Evolutionary conservation across 805 yeast species (phyloP).

Genomic region (Wickerhamiella spandovensis): DNA sequence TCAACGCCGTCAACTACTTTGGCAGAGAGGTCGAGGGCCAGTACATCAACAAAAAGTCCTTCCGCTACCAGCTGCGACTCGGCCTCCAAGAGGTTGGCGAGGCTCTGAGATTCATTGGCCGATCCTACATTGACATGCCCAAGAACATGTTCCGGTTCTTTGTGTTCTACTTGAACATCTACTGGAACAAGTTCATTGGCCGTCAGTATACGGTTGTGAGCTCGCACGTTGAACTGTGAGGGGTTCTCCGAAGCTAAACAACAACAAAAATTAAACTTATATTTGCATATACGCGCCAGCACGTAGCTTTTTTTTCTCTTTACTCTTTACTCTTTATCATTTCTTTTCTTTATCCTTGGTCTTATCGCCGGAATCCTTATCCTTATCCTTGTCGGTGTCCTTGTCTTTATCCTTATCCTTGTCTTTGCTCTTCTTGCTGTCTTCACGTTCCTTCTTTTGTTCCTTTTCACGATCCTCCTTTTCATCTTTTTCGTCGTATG

Average conservation of each 20-base stretch:
- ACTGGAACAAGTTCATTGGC: slow-evolving; percentile 72
- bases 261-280: not conserved
- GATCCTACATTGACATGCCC: slow-evolving; percentile 62
- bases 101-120: slow-evolving; percentile 51
- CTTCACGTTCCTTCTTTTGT: slow-evolving; percentile 18
- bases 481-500: slow-evolving; percentile 18
- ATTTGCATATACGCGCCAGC: not conserved
- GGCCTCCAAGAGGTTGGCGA: slow-evolving; percentile 40
- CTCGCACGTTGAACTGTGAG: slow-evolving; percentile 6
- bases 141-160: slow-evolving; percentile 38
- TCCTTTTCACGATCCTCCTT: slow-evolving; percentile 8
- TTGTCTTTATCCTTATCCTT: slow-evolving; percentile 17
- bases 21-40: slow-evolving; percentile 14
- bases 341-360: not conserved
- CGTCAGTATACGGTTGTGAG: not conserved
- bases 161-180: slow-evolving; percentile 36
- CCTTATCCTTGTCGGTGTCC: slow-evolving; percentile 10
- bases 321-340: too few species aligned
- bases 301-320: not conserved
- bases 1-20: slow-evolving; percentile 62
- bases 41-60: slow-evolving; percentile 11
- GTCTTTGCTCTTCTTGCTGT: slow-evolving; percentile 13
- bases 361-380: slow-evolving; percentile 23
- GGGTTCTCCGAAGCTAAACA: not conserved
- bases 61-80: slow-evolving; percentile 33